Evolutionary conservation across 2,329 filamentous ascomycete species (phyloP).

Genomic region (Ophioceras dolichostomum): DNA sequence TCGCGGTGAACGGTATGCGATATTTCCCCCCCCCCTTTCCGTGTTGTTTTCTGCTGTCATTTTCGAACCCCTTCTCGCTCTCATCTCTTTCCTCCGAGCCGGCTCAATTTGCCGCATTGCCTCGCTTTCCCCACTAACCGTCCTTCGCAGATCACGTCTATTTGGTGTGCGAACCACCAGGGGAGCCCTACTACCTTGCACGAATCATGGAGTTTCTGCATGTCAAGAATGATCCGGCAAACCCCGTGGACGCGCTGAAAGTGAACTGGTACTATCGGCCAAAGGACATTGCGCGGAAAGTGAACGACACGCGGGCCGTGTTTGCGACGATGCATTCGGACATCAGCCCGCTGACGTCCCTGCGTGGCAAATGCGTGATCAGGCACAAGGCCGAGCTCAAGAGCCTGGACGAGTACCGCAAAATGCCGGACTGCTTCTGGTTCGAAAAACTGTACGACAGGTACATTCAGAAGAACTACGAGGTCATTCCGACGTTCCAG

Average conservation of each 20-base stretch:
- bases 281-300: conserved; percentile 87
- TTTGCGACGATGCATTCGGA: conserved; percentile 99
- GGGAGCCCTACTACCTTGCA: conserved; percentile 93
- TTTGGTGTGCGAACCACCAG: conserved; percentile 91
- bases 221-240: conserved; percentile 56
- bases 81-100: no score
- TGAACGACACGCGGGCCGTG: conserved; percentile 78
- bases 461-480: conserved; percentile 96
- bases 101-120: no score
- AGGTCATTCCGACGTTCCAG: conserved; percentile 80
- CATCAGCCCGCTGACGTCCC: conserved; percentile 78
- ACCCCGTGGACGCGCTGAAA: conserved; percentile 72
- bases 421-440: conserved; percentile 81
- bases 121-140: background rate
- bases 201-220: conserved; percentile 98
- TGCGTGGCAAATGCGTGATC: conserved; percentile 90
- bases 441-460: conserved; percentile 96
- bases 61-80: no score
- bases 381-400: conserved; percentile 77
- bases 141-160: conserved; percentile 61
- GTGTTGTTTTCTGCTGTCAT: conserved; percentile 1
- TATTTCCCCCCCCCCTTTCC: no score
- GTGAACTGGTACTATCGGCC: conserved; percentile 99
- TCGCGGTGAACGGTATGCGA: conserved; percentile 72
- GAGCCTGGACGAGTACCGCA: conserved; percentile 74